Conservation (phyloP, 805 yeast species). For the Starmerella geochares region DNA sequence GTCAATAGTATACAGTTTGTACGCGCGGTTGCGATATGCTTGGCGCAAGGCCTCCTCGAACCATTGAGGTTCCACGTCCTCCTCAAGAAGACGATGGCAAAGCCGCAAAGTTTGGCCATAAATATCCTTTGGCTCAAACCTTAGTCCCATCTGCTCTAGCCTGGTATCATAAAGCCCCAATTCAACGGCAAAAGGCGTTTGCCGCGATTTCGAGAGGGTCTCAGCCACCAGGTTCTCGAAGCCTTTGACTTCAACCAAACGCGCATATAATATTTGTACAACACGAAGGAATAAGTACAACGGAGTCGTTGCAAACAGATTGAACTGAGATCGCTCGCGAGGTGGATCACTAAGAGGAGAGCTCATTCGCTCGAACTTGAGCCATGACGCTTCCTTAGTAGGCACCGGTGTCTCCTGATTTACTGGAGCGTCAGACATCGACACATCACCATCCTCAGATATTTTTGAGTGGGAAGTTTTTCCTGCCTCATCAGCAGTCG, state of each 20-base stretch:
- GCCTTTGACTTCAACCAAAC: slow-evolving; percentile 66
- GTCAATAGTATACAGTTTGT: slow-evolving; percentile 83
- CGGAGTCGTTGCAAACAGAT: slow-evolving; percentile 78
- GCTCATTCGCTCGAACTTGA: slow-evolving; percentile 23
- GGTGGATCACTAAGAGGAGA: slow-evolving; percentile 22
- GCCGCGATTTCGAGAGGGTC: slow-evolving; percentile 46
- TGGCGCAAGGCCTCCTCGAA: slow-evolving; percentile 93
- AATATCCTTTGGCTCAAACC: slow-evolving; percentile 38
- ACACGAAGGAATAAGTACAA: slow-evolving; percentile 84
- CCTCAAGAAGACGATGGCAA: slow-evolving; percentile 69
- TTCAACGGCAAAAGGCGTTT: slow-evolving; percentile 66
- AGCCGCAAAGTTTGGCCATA: slow-evolving; percentile 70
- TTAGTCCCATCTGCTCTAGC: slow-evolving; percentile 68
- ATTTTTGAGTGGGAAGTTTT: neutral
- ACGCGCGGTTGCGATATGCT: slow-evolving; percentile 88
- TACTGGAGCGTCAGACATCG: slow-evolving; percentile 14
- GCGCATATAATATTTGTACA: slow-evolving; percentile 66
- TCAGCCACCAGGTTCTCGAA: slow-evolving; percentile 60
- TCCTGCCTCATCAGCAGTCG: slow-evolving; percentile 8
- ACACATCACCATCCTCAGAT: slow-evolving; percentile 16
- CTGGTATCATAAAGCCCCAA: slow-evolving; percentile 72
- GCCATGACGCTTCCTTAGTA: slow-evolving; percentile 25
- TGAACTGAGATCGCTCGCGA: slow-evolving; percentile 42
- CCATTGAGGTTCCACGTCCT: slow-evolving; percentile 85
- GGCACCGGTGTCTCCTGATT: slow-evolving; percentile 28